phyloP scores from a whole-genome alignment of 2,329 filamentous ascomycete genomes.

The Alternaria consortialis region DNA sequence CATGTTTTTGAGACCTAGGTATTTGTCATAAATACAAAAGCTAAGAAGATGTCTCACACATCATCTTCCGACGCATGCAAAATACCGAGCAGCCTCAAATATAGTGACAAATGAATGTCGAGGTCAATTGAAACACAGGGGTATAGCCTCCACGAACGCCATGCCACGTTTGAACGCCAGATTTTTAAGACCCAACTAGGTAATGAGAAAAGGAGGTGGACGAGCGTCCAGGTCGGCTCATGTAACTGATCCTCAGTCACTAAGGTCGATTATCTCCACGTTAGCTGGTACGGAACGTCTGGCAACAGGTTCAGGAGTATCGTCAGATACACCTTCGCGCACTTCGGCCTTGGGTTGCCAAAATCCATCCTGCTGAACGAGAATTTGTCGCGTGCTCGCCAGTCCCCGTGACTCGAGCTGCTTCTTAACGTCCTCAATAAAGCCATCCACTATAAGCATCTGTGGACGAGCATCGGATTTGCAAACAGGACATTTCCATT shows the following conservation, averaged over 20 bases:
- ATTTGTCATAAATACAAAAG: background rate
- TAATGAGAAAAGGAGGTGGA: background rate
- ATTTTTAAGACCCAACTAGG: background rate
- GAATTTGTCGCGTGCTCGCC: constrained; percentile 67
- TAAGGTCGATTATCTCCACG: constrained; percentile 21
- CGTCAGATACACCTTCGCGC: constrained; percentile 12
- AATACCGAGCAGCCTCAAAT: background rate
- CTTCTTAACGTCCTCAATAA: constrained; percentile 69
- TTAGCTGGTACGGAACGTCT: background rate
- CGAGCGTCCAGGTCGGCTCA: background rate
- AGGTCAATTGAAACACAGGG: background rate
- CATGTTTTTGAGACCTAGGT: background rate
- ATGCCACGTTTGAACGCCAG: background rate
- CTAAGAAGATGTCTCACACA: background rate
- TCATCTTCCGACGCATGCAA: background rate
- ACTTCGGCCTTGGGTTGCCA: constrained; percentile 65
- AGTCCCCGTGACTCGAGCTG: constrained; percentile 61
- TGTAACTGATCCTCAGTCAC: constrained; percentile 10
- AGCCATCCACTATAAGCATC: constrained; percentile 76
- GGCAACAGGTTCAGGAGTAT: background rate
- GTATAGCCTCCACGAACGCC: constrained; percentile 12
- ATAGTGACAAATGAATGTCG: background rate
- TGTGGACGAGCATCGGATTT: constrained; percentile 77
- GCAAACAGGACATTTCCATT: constrained; percentile 90
- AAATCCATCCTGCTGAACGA: constrained; percentile 69